A percentile compares a stretch with the other conserved stretches of the same genome.
Evolutionary conservation across 331 rosid genomes (phyloP).

Genomic region (Quercus lobata): DNA sequence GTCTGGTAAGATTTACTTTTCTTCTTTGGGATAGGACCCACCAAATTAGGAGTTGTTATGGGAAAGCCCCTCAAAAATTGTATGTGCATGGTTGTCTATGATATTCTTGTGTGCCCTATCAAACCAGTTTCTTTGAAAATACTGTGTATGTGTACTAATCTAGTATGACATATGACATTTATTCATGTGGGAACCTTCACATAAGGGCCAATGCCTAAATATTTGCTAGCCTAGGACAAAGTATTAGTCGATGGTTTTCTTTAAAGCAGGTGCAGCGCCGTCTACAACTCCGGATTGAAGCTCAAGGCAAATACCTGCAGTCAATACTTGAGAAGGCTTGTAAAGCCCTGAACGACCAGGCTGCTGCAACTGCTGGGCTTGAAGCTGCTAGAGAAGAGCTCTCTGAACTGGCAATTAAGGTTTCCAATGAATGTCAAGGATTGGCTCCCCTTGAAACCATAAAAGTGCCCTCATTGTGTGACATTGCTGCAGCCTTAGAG

Average conservation of each 20-base stretch:
- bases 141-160: background rate
- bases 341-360: slow-evolving; percentile 39
- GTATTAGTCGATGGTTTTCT: background rate
- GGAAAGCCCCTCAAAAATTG: background rate
- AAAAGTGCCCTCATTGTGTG: slow-evolving; percentile 34
- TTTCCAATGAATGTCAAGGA: slow-evolving; percentile 32
- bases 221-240: background rate
- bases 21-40: background rate
- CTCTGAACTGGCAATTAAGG: slow-evolving; percentile 46
- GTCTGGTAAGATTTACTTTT: background rate
- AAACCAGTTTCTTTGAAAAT: background rate
- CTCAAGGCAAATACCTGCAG: slow-evolving; percentile 57
- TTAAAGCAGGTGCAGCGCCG: slow-evolving; percentile 49
- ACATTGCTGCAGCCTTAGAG: slow-evolving; percentile 33
- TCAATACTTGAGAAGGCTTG: slow-evolving; percentile 57
- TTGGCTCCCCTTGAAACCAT: slow-evolving; percentile 25
- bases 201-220: background rate
- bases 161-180: background rate
- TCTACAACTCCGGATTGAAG: slow-evolving; percentile 60
- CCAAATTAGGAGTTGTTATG: background rate
- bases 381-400: slow-evolving; percentile 55
- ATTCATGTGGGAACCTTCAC: background rate
- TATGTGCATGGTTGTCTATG: background rate
- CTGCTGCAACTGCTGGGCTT: slow-evolving; percentile 32
- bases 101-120: background rate